phyloP scores from a whole-genome alignment of 2,329 filamentous ascomycete species.

The Fulvia fulva region DNA sequence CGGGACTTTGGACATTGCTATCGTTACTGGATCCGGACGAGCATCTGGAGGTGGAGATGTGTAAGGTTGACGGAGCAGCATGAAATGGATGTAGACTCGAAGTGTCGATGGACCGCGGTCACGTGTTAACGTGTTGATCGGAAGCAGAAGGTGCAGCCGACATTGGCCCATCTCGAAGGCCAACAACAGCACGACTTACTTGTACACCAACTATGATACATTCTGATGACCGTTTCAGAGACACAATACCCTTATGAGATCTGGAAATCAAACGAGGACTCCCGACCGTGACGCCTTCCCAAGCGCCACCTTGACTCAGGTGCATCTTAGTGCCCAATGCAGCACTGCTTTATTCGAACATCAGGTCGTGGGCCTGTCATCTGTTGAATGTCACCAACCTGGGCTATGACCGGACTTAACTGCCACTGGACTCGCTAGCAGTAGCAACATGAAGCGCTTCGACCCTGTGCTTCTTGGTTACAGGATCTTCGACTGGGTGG shows the following conservation, averaged over 20 bases:
- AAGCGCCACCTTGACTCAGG: background rate
- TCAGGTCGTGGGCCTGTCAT: background rate
- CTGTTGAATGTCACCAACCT: background rate
- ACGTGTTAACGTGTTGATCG: too few relatives aligned
- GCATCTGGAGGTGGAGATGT: too few relatives aligned
- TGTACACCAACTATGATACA: too few relatives aligned
- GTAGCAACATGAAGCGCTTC: background rate
- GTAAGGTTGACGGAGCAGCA: background rate
- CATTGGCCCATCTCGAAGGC: background rate
- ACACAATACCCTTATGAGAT: too few relatives aligned
- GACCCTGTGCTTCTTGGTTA: background rate
- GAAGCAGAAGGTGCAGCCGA: too few relatives aligned
- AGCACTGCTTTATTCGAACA: background rate
- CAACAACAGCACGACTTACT: background rate
- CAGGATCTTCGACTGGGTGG: background rate
- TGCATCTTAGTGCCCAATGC: background rate
- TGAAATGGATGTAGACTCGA: too few relatives aligned
- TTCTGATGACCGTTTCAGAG: too few relatives aligned
- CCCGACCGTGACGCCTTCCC: background rate
- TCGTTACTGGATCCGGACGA: too few relatives aligned
- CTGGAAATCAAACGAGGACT: too few relatives aligned
- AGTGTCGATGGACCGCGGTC: too few relatives aligned
- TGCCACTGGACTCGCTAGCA: too few relatives aligned
- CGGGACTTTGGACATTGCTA: constrained; percentile 15
- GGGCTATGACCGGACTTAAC: too few relatives aligned